phyloP scores from a whole-genome alignment of 768 basidiomycete species.

The Suillus fuscotomentosus region DNA sequence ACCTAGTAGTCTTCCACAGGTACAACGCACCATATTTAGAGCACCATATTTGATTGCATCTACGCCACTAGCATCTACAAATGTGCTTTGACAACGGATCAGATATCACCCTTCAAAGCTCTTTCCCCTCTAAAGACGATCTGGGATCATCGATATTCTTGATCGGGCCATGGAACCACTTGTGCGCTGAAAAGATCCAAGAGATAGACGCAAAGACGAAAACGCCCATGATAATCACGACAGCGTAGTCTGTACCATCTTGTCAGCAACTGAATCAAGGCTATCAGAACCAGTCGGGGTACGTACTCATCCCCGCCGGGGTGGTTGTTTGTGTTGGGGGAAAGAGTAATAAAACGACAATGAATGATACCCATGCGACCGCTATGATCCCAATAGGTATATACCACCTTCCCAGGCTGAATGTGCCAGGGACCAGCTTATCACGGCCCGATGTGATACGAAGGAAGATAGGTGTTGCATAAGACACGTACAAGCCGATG shows the following conservation, averaged over 20 bases:
- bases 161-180: constrained; percentile 72
- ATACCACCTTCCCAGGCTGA: constrained; percentile 60
- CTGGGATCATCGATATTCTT: constrained; percentile 38
- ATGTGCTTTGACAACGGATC: not conserved
- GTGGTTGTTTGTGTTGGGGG: constrained; percentile 41
- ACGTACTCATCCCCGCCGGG: constrained; percentile 56
- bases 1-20: too few species aligned
- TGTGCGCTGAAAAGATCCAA: constrained; percentile 65
- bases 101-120: constrained; percentile 1
- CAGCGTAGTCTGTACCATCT: constrained; percentile 54
- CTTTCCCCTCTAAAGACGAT: constrained; percentile 13
- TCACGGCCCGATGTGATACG: constrained; percentile 67
- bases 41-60: not conserved
- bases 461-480: constrained; percentile 66
- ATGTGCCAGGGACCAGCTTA: constrained; percentile 57
- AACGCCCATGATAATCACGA: constrained; percentile 63
- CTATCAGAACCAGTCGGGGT: not conserved
- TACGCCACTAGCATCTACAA: not conserved
- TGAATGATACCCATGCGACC: constrained; percentile 65
- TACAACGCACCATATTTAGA: not conserved
- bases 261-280: constrained; percentile 1
- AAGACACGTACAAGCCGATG: constrained; percentile 66
- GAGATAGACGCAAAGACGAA: constrained; percentile 63
- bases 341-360: constrained; percentile 58
- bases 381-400: constrained; percentile 59